phyloP scores from a whole-genome alignment of 331 rosid genomes.

The Phaseolus coccineus region DNA sequence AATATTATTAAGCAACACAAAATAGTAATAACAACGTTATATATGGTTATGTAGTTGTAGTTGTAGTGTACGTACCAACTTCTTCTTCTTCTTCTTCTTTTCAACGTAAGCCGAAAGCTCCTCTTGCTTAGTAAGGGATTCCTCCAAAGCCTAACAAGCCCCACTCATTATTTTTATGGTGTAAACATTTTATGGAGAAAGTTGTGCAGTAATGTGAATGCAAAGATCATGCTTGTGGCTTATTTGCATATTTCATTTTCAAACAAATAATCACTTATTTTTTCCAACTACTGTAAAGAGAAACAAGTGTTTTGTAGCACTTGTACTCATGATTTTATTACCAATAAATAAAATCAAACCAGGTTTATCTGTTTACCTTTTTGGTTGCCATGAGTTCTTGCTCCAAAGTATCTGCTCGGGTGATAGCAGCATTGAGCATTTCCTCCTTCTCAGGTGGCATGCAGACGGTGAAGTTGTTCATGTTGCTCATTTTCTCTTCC shows the following conservation, averaged over 20 bases:
- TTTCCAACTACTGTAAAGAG: too few species aligned
- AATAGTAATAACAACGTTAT: neutral
- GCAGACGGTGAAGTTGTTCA: conserved; percentile 52
- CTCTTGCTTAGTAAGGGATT: conserved; percentile 68
- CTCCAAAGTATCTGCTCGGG: conserved; percentile 69
- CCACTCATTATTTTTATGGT: neutral
- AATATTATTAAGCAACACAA: conserved; percentile 7
- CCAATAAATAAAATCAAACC: too few species aligned
- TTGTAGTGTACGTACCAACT: conserved; percentile 48
- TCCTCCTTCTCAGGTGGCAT: conserved; percentile 87
- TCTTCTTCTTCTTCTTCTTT: conserved; percentile 80
- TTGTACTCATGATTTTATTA: too few species aligned
- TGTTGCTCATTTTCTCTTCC: conserved; percentile 71
- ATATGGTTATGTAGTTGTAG: neutral
- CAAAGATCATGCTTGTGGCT: neutral
- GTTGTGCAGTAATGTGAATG: neutral
- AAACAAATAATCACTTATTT: too few species aligned
- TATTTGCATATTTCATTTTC: too few species aligned
- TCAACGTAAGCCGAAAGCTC: conserved; percentile 74
- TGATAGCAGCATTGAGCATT: conserved; percentile 63
- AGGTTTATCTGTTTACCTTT: conserved; percentile 57
- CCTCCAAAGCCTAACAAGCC: conserved; percentile 71
- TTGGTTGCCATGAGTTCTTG: conserved; percentile 74
- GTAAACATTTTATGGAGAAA: neutral
- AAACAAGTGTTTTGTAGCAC: too few species aligned